Base-by-base conservation (phyloP, 148 eudicot species). In the Arbutus unedo region DNA sequence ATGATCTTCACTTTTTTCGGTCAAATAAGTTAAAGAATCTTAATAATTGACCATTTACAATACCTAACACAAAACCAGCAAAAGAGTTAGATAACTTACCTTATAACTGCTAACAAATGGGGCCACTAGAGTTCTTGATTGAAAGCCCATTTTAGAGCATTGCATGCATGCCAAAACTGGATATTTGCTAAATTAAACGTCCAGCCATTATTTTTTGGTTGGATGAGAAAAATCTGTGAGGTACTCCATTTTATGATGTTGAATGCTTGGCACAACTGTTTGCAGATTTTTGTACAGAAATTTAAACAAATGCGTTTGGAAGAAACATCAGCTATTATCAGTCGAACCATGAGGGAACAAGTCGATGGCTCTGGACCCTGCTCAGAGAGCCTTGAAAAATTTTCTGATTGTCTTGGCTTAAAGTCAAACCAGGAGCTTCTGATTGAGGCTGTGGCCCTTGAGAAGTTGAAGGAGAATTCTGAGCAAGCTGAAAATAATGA, bases 371-470 rank as follows among this genome's bases (percentile, higher is more conserved):
- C 90, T 80, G 97, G 85, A 67, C 93, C 93, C 59, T 90, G 91
- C 87, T 85, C 93, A 11, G 97, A 90, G 67, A 89, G 72, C 78
- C 79, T 92, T 78, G 86, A 86, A 55, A 88, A 85, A 83, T 83
- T 96, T 86, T 89, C 94, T 68, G 94, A 93, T 85, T 84, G 85
- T 70, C 82, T 96, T 86, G 88, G 91, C 85, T 88, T 94, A 71
- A 91, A 85, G 84, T 91, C 94, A 48, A 94, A 94, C 73, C 93
- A 96, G 85, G 98, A 96, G 87, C 91, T 96, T 83, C 92, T 96
- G 47, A 94, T 94, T 57, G 99, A 96, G 87, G 93, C 94, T 59
- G 99, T 93, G 81, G 99, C 99, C 78, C 97, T 96, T 79, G 99
- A 96, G 82, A 94, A 91, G 55, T 76, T 96, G 84, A 96, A 96